Conservation (phyloP, 2,329 filamentous ascomycete species). For the Botryotinia convoluta region DNA sequence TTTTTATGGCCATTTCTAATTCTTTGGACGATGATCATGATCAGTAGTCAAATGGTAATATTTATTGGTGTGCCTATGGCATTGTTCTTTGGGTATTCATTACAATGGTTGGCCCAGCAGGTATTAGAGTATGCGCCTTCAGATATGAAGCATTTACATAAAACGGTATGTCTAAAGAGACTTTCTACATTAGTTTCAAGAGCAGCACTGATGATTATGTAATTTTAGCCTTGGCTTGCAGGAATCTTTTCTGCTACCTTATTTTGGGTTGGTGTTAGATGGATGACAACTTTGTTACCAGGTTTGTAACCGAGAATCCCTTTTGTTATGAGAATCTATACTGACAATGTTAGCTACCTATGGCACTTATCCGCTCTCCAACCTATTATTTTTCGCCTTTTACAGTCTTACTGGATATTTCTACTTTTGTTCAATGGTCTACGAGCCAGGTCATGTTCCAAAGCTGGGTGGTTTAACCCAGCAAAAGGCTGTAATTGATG, state of each 20-base stretch:
- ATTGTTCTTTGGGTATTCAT: conserved; percentile 60
- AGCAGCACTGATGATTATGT: not conserved
- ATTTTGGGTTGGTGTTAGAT: conserved; percentile 76
- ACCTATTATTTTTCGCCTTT: conserved; percentile 67
- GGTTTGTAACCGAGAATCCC: conserved; percentile 46
- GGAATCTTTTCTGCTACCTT: conserved; percentile 88
- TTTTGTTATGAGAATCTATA: conserved; percentile 21
- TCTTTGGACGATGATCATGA: conserved; percentile 66
- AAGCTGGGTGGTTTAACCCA: conserved; percentile 86
- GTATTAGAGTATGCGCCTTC: conserved; percentile 77
- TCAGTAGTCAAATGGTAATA: conserved; percentile 71
- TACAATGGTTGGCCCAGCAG: conserved; percentile 77
- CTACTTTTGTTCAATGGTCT: conserved; percentile 79
- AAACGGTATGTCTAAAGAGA: conserved; percentile 60
- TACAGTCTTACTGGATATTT: conserved; percentile 76
- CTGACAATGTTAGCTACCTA: conserved; percentile 57
- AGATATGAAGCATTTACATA: conserved; percentile 87
- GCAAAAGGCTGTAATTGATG: conserved; percentile 84
- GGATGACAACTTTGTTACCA: conserved; percentile 70
- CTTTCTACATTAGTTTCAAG: not conserved
- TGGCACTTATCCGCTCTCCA: conserved; percentile 66
- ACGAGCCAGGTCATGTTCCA: conserved; percentile 89
- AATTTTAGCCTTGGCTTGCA: conserved; percentile 76
- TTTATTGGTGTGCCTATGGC: conserved; percentile 74
- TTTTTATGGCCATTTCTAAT: conserved; percentile 86